Conservation (phyloP, 805 yeast species). For the Ogataea salicorniae region DNA sequence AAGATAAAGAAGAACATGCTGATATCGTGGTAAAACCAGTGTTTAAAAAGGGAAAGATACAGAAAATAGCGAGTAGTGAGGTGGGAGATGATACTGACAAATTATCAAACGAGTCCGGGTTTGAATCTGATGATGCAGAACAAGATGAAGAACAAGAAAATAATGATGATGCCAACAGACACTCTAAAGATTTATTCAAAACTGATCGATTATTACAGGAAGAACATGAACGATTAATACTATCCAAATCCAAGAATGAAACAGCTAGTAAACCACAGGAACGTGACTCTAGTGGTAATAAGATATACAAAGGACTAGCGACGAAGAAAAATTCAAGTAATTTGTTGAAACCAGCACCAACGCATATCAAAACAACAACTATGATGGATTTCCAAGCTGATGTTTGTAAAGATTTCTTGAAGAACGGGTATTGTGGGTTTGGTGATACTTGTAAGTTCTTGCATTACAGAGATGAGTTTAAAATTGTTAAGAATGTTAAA, state of each 20-base stretch:
- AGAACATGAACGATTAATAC: constrained; percentile 11
- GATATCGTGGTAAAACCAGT: too few relatives aligned
- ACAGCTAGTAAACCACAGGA: constrained; percentile 6
- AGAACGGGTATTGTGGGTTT: constrained; percentile 93
- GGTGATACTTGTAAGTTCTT: constrained; percentile 96
- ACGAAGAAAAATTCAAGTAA: constrained; percentile 8
- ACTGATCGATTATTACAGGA: constrained; percentile 22
- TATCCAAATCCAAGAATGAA: neutral
- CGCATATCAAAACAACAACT: constrained; percentile 59
- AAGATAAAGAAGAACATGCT: neutral
- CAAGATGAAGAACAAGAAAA: neutral
- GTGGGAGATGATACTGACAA: too few relatives aligned
- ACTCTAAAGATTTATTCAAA: constrained; percentile 9
- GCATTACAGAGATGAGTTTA: constrained; percentile 84
- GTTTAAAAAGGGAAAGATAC: too few relatives aligned
- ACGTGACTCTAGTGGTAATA: constrained; percentile 19
- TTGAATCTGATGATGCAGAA: neutral
- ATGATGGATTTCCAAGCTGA: constrained; percentile 87
- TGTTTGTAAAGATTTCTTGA: constrained; percentile 85
- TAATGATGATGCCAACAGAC: neutral
- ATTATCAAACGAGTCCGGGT: too few relatives aligned
- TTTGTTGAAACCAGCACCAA: constrained; percentile 25
- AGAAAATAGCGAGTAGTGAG: too few relatives aligned
- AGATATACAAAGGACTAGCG: constrained; percentile 27
- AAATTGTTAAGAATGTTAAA: constrained; percentile 38